Evolutionary conservation across 441 rosid species (phyloP).

Genomic region (Arabidopsis lyrata): DNA sequence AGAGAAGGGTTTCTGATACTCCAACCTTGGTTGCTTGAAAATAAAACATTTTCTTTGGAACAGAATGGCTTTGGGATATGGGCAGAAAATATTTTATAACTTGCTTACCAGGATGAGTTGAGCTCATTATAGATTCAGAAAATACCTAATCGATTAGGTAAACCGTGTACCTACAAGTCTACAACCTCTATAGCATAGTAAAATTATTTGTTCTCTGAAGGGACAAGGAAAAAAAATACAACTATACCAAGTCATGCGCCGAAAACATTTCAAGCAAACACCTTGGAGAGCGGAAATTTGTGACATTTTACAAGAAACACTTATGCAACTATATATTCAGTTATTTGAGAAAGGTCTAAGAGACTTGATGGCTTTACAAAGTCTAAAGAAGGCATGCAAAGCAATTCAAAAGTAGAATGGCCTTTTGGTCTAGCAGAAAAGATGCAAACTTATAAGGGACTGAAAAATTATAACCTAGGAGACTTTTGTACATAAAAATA

Average conservation of each 20-base stretch:
- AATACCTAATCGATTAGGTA: conserved; percentile 40
- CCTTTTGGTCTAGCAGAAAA: background rate
- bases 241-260: conserved; percentile 9
- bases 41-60: conserved; percentile 57
- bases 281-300: conserved; percentile 7
- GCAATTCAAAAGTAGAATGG: background rate
- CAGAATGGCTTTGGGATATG: conserved; percentile 44
- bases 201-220: background rate
- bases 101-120: conserved; percentile 56
- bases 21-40: conserved; percentile 61
- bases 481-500: background rate
- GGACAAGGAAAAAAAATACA: background rate
- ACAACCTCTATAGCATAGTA: background rate
- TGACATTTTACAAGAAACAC: conserved; percentile 6
- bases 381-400: background rate
- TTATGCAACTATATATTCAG: background rate
- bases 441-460: background rate
- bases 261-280: conserved; percentile 37
- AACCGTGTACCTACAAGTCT: conserved; percentile 38
- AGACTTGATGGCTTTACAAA: conserved; percentile 27
- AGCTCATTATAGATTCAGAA: conserved; percentile 37
- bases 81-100: conserved; percentile 37
- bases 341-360: conserved; percentile 19
- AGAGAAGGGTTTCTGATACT: conserved; percentile 58
- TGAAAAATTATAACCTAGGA: conserved; percentile 7